Base-by-base conservation (phyloP, 768 basidiomycete genomes). In the Podaxis sp. region DNA sequence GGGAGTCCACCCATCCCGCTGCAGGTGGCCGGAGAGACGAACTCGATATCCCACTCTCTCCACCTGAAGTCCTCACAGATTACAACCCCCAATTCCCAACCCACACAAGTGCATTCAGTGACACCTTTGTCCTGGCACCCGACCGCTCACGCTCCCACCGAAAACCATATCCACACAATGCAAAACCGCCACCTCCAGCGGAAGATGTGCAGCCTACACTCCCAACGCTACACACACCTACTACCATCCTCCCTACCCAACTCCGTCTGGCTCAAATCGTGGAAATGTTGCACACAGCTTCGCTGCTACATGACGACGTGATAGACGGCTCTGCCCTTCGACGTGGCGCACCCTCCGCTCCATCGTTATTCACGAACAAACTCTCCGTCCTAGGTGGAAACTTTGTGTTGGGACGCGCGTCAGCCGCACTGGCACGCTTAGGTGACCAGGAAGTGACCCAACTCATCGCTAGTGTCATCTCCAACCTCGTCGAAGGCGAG, bases 201-300 rank as follows among this genome's bases (percentile, higher is more conserved):
- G 36, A 26, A 33, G 42, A 49, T 40, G 15, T 49, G 6, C 44
- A 4, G 22, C 38, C 40, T 15, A 55, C 55, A 44, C 15, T 59
- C 57, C 54, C 66, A 49, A 30, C 57, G 30, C 57, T 64, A 42
- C 65, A 62, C 57, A 42, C 19, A 8, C 59, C 55, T 17, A 51
- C 58, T 8, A 64, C 67, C 65, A 75, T 91, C 44, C 84, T 98
- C 3, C 94, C 96, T 4, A 92, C 95, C 0, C 95, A 97, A 72
- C 75, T 82, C 15, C 87, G 95, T n/a, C 86, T 98, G 30, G 96
- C 95, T 0, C 92, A 95, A 68, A 95, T 98, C 39, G 89, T 94
- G 49, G 95, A 98, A 72, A 94, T 97, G 92, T 92, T 98, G 65
- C 96, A 98, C 69, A 94, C 96, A 30, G 96, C 95, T 2, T 95